Percentiles rank a stretch among this genome's conserved stretches.
These are phyloP conservation scores for Phytophthora agathidicida DNA, from an alignment of 352 stramenopile species.

Conservation along the genomic window DNA sequence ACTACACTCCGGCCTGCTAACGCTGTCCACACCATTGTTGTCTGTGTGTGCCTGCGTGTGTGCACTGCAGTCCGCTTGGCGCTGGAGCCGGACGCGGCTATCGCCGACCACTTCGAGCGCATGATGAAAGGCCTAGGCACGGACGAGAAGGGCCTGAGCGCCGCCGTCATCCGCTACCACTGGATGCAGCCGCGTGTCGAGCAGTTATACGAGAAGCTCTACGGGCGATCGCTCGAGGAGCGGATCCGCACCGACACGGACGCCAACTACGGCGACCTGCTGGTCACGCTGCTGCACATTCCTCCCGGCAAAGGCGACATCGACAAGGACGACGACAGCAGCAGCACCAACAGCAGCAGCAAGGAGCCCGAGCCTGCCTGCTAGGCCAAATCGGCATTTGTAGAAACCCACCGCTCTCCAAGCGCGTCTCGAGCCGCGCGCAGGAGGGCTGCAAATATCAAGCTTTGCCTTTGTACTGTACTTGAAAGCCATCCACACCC, in stretches of 20 bases:
- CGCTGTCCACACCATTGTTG: no score
- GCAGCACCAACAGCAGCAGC: slow-evolving; percentile 3
- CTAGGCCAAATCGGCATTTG: no score
- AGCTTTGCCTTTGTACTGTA: slow-evolving; percentile 20
- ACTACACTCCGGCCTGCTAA: no score
- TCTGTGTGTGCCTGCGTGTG: slow-evolving; percentile 11
- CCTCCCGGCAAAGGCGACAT: slow-evolving; percentile 8
- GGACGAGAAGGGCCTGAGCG: slow-evolving; percentile 63
- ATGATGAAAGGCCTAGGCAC: slow-evolving; percentile 66
- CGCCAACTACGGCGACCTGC: slow-evolving; percentile 57
- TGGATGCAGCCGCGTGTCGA: slow-evolving; percentile 46
- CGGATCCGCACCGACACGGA: slow-evolving; percentile 62
- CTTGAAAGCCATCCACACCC: no score
- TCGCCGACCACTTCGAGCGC: slow-evolving; percentile 61
- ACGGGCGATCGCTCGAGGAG: slow-evolving; percentile 52
- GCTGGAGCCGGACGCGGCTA: slow-evolving; percentile 53
- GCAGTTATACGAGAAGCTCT: slow-evolving; percentile 48
- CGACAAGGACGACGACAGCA: neutral
- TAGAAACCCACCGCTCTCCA: no score
- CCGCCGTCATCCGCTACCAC: slow-evolving; percentile 63
- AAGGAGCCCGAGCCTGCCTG: slow-evolving; percentile 4
- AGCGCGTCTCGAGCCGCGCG: no score
- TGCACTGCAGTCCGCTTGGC: slow-evolving; percentile 54
- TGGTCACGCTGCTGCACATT: slow-evolving; percentile 56
- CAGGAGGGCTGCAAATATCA: slow-evolving; percentile 14